Percentiles rank a stretch among this genome's conserved stretches.
phyloP scores from a whole-genome alignment of 176 grass and related monocot species.

The Rhipidocladum racemiflorum region DNA sequence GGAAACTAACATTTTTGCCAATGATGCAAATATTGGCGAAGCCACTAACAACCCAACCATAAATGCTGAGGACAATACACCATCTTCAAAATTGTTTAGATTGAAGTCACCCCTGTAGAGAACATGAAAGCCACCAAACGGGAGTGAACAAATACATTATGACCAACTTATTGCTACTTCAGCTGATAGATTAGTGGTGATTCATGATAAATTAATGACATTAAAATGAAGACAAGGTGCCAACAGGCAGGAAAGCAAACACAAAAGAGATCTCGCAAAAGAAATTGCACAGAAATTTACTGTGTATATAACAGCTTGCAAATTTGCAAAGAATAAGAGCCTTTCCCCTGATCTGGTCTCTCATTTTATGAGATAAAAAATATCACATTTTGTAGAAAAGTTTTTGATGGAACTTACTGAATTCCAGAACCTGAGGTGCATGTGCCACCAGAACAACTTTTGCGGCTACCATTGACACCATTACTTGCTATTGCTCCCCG shows the following conservation, averaged over 20 bases:
- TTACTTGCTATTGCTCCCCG: conserved; percentile 98
- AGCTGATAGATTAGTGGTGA: neutral
- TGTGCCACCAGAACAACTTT: conserved; percentile 61
- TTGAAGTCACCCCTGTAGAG: conserved; percentile 73
- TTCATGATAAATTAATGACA: neutral
- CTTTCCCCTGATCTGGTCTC: neutral
- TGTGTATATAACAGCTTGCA: neutral
- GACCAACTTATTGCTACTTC: neutral
- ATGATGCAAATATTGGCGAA: conserved; percentile 83
- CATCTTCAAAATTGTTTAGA: conserved; percentile 95
- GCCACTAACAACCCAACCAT: conserved; percentile 95
- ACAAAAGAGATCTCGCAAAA: neutral
- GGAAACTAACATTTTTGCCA: conserved; percentile 71
- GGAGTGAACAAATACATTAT: neutral
- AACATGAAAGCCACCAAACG: conserved; percentile 15
- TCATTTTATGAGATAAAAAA: conserved; percentile 13
- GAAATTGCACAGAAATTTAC: neutral
- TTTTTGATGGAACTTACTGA: conserved; percentile 65
- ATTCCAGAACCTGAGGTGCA: conserved; percentile 91
- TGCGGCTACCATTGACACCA: conserved; percentile 87
- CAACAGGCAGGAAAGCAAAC: neutral
- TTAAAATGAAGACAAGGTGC: neutral
- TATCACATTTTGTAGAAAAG: neutral
- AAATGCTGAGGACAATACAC: conserved; percentile 91
- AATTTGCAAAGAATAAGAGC: neutral